Evolutionary conservation across 192 early-diverging fungal genomes (phyloP).

Genomic region (Backusella tuberculispora): DNA sequence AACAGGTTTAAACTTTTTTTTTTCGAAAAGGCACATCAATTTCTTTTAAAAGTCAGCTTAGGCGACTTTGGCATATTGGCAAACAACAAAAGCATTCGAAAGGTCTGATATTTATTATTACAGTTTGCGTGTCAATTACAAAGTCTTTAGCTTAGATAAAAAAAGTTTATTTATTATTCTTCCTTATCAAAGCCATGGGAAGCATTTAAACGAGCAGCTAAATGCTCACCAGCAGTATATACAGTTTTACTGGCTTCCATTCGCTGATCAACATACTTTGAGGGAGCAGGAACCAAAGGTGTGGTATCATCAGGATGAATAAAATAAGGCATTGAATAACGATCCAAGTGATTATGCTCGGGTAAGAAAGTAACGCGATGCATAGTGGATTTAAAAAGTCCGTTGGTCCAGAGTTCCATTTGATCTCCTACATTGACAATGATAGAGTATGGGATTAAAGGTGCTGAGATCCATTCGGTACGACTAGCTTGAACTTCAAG

Average conservation of each 20-base stretch:
- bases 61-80: too few species aligned
- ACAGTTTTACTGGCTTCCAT: constrained; percentile 23
- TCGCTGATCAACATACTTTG: constrained; percentile 30
- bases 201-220: constrained; percentile 43
- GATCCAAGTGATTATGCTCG: constrained; percentile 51
- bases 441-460: constrained; percentile 54
- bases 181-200: constrained; percentile 38
- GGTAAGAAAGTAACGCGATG: constrained; percentile 63
- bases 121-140: too few species aligned
- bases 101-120: too few species aligned
- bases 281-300: constrained; percentile 55
- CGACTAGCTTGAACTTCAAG: constrained; percentile 55
- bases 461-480: constrained; percentile 61
- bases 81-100: too few species aligned
- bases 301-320: constrained; percentile 54
- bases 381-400: constrained; percentile 61
- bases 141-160: too few species aligned
- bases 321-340: constrained; percentile 68
- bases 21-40: background rate
- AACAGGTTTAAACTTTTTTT: background rate
- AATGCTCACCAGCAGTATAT: constrained; percentile 59
- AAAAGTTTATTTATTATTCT: background rate
- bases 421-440: constrained; percentile 68
- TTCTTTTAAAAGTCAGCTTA: too few species aligned
- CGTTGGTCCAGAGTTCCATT: constrained; percentile 69